phyloP scores from a whole-genome alignment of 768 basidiomycete species.

The Suillus discolor region DNA sequence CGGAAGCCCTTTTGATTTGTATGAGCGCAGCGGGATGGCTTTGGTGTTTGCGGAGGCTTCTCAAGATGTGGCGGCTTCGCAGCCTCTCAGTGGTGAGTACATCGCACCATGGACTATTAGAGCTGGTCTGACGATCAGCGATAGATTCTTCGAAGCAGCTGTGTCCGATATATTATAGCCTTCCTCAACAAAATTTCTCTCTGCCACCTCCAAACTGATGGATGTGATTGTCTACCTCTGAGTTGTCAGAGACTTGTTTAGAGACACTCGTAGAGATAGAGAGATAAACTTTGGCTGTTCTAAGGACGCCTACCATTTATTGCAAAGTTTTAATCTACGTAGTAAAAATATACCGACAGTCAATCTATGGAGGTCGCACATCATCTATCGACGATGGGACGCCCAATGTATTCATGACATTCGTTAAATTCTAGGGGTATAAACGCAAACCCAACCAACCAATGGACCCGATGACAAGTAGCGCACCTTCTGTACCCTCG shows the following conservation, averaged over 20 bases:
- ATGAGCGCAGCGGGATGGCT: background rate
- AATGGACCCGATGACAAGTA: background rate
- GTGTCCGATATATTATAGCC: conserved; percentile 1
- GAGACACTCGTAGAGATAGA: background rate
- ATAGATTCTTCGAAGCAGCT: conserved; percentile 2
- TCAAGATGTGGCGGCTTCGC: background rate
- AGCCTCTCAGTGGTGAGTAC: background rate
- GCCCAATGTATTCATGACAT: background rate
- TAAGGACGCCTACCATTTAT: conserved; percentile 11
- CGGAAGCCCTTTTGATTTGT: background rate
- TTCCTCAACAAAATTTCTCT: conserved; percentile 4
- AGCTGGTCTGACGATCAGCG: background rate
- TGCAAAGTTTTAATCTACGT: background rate
- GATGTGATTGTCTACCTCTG: background rate
- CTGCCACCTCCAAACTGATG: background rate
- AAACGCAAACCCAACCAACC: background rate
- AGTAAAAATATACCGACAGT: background rate
- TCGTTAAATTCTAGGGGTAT: conserved; percentile 1
- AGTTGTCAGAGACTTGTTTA: background rate
- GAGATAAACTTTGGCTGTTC: background rate
- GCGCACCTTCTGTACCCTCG: too few relatives aligned
- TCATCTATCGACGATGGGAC: background rate
- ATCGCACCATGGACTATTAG: background rate
- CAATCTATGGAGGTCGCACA: background rate
- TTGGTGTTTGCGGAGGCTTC: background rate